Conservation (phyloP, 225 moss, liverwort and hornwort species). For the Polytrichum commune region DNA sequence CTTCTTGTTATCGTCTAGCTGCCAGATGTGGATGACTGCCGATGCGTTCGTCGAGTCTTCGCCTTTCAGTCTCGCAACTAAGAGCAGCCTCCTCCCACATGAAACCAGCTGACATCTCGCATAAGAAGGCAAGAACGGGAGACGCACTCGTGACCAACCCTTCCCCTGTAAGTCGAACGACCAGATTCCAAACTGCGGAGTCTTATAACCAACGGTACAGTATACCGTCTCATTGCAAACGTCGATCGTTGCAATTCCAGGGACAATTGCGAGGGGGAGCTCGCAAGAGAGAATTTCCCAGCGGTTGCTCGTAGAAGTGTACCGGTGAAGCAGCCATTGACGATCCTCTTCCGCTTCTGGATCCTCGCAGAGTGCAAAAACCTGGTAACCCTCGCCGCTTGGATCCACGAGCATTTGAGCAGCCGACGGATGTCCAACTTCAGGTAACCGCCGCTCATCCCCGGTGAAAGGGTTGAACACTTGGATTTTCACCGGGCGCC, state of each 20-base stretch:
- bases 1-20: conserved; percentile 37
- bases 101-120: conserved; percentile 50
- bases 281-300: conserved; percentile 48
- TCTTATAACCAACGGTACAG: conserved; percentile 46
- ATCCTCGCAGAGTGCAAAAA: conserved; percentile 41
- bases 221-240: conserved; percentile 44
- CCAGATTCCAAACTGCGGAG: conserved; percentile 54
- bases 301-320: conserved; percentile 17
- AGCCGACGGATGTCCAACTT: conserved; percentile 49
- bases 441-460: conserved; percentile 34
- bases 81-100: conserved; percentile 53
- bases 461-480: conserved; percentile 54
- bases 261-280: conserved; percentile 41
- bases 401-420: conserved; percentile 50
- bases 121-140: conserved; percentile 39
- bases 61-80: conserved; percentile 45
- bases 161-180: conserved; percentile 41
- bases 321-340: conserved; percentile 43
- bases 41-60: conserved; percentile 48
- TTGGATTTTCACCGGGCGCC: conserved; percentile 37
- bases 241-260: conserved; percentile 40
- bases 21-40: conserved; percentile 56
- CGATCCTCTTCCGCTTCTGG: conserved; percentile 27
- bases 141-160: conserved; percentile 37
- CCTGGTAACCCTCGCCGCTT: conserved; percentile 25